Evolutionary conservation across 2,329 filamentous ascomycete genomes (phyloP), one percentile per base, ranked within the genome.

Genomic region (Penicillium sp.): DNA sequence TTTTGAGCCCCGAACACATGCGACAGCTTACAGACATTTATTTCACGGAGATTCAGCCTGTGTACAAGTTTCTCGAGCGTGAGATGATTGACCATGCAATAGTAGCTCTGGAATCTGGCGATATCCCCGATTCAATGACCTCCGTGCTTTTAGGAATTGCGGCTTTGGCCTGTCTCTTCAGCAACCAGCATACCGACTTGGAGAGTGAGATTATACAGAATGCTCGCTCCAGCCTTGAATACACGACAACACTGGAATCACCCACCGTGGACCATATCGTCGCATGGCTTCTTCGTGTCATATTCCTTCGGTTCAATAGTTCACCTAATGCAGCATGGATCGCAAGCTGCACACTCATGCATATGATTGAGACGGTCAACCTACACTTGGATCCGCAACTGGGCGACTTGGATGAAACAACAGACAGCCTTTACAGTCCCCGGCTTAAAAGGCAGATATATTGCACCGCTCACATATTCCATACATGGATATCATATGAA

Each of bases 291-390:
- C 71, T 83, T 2, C 75, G 80, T 1, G 74, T 76, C 0, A 65
- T 79, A 0, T 82, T 82, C 40, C 67, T 83, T 5, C 71, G 81
- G 2, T 67, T 77, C 2, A 77, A 78, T 0, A 76, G 73, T 6
- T 75, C 78, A 1, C 79, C 79, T 0, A 78, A 83, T 52, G 72
- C 74, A 0, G 73, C 78, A 0, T 83, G 81, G 81, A 78, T 83
- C 63, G 80, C 81, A 0, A 81, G 77, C 52, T 82, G 77, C 47
- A 78, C 75, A 0, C 65, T 80, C 3, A 81, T 84, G 78, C 81
- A 83, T 58, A 72, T 83, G 39, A 69, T 81, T 0, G 81, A 83
- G 57, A 78, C 81, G 7, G 75, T 77, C 8, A 52, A 49, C 2
- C 16, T 58, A 32, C 55, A 59, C 39, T 29, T 49, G 21, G 52